These are phyloP conservation scores for Vitis rupestris DNA, from an alignment of 164 flowering plant species.

Conservation along the genomic window DNA sequence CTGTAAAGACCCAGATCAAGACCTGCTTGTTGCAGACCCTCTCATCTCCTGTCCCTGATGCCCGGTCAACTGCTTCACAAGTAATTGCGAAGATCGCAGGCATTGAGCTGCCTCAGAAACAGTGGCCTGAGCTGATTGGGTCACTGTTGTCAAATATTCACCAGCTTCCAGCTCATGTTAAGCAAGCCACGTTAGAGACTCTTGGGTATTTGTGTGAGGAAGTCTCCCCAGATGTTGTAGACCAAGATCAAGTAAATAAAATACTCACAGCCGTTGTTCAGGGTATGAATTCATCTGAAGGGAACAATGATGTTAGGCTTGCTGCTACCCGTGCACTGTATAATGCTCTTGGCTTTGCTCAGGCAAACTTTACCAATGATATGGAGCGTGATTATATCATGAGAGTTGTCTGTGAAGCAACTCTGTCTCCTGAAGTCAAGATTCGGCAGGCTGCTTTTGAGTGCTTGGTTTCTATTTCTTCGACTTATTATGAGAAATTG, in stretches of 20 bases:
- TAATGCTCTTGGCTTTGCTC: conserved; percentile 69
- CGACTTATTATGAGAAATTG: conserved; percentile 62
- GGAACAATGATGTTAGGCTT: conserved; percentile 56
- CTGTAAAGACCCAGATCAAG: conserved; percentile 54
- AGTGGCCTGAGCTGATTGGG: conserved; percentile 71
- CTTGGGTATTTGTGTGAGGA: conserved; percentile 77
- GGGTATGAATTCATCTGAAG: conserved; percentile 66
- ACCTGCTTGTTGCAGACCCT: conserved; percentile 55
- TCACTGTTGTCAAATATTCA: conserved; percentile 57
- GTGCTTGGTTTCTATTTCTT: conserved; percentile 68
- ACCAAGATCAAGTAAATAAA: conserved; percentile 68
- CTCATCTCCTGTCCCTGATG: conserved; percentile 49
- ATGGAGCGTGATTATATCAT: conserved; percentile 79
- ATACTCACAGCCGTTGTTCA: conserved; percentile 79
- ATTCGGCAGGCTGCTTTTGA: conserved; percentile 70
- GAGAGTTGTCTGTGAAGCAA: conserved; percentile 75
- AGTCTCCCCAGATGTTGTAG: conserved; percentile 65
- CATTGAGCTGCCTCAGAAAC: conserved; percentile 70
- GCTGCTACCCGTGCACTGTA: conserved; percentile 62
- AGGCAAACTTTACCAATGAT: conserved; percentile 62
- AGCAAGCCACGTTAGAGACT: conserved; percentile 77
- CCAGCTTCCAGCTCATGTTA: conserved; percentile 52
- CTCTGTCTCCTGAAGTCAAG: conserved; percentile 52
- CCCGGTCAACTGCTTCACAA: conserved; percentile 71
- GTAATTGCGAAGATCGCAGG: conserved; percentile 74